Conservation (phyloP, 768 basidiomycete species). For the Suillus discolor region DNA sequence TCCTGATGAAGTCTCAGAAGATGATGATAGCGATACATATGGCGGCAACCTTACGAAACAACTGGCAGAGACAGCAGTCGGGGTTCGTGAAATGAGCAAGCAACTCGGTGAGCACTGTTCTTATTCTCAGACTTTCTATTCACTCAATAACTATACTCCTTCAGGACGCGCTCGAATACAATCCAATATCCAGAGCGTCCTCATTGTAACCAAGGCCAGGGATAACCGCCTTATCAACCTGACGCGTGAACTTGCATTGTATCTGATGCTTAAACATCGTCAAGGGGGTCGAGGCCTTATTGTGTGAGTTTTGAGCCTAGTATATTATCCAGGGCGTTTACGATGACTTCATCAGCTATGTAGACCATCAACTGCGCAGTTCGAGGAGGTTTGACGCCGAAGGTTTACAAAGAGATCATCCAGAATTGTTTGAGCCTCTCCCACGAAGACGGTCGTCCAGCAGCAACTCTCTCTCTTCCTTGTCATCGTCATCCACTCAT, state of each 20-base stretch:
- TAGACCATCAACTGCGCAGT: constrained; percentile 85
- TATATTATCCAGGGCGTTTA: constrained; percentile 17
- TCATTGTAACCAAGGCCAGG: constrained; percentile 96
- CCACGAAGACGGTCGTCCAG: constrained; percentile 76
- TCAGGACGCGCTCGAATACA: constrained; percentile 90
- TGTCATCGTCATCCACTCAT: constrained; percentile 46
- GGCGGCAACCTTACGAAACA: constrained; percentile 84
- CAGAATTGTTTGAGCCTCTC: constrained; percentile 83
- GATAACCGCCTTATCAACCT: constrained; percentile 96
- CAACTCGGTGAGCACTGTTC: constrained; percentile 73
- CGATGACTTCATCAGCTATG: constrained; percentile 61
- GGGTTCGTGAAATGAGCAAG: constrained; percentile 98
- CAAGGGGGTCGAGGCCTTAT: constrained; percentile 75
- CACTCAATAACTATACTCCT: constrained; percentile 12
- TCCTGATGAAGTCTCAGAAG: constrained; percentile 21
- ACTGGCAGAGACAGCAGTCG: constrained; percentile 94
- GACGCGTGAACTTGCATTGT: constrained; percentile 91
- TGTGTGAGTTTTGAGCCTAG: constrained; percentile 57
- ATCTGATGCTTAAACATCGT: constrained; percentile 89
- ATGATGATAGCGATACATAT: constrained; percentile 67
- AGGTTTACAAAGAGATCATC: constrained; percentile 83
- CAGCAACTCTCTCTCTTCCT: constrained; percentile 59
- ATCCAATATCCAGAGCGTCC: constrained; percentile 87
- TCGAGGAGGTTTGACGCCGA: constrained; percentile 95
- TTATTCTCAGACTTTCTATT: constrained; percentile 5